Evolutionary conservation across 768 basidiomycete species (phyloP).

Genomic region (Trametes cinnabarina): DNA sequence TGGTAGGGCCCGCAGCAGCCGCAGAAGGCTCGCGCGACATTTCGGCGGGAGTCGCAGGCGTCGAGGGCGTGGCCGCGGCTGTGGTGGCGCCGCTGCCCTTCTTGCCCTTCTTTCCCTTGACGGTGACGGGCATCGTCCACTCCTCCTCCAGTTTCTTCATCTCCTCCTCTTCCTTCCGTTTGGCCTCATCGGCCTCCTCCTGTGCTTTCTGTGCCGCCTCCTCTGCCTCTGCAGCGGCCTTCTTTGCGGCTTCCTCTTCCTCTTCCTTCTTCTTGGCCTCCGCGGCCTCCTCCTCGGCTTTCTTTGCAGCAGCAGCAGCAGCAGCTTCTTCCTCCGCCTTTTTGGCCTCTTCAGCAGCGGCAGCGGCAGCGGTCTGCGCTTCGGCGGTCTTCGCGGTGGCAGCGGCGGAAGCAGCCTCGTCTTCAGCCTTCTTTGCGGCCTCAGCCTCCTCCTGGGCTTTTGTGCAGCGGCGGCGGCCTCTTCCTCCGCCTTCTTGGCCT

Average conservation of each 20-base stretch:
- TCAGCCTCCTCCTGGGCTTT: conserved; percentile 10
- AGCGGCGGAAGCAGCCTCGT: conserved; percentile 2
- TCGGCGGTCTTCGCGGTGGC: not conserved
- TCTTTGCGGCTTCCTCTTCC: conserved; percentile 7
- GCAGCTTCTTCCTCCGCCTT: not conserved
- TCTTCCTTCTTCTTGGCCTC: conserved; percentile 6
- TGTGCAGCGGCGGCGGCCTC: conserved; percentile 7
- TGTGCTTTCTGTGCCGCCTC: not conserved
- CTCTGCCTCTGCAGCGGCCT: not conserved
- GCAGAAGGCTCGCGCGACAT: conserved; percentile 21
- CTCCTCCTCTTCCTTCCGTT: conserved; percentile 7
- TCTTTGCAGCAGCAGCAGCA: not conserved
- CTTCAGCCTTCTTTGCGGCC: conserved; percentile 14
- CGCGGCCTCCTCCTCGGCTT: conserved; percentile 12
- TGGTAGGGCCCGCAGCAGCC: not conserved
- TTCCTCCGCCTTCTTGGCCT: conserved; percentile 9
- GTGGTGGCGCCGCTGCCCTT: conserved; percentile 11
- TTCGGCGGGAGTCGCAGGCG: conserved; percentile 3
- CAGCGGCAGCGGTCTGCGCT: not conserved
- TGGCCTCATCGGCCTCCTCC: conserved; percentile 3
- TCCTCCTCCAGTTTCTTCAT: conserved; percentile 15
- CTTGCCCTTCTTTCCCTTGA: conserved; percentile 25
- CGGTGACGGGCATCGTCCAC: conserved; percentile 4
- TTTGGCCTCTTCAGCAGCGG: not conserved
- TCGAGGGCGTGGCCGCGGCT: conserved; percentile 3